Percentiles rank a stretch among this genome's conserved stretches.
Conservation (phyloP, 495 filamentous ascomycete genomes). For the Oidiodendron maius region DNA sequence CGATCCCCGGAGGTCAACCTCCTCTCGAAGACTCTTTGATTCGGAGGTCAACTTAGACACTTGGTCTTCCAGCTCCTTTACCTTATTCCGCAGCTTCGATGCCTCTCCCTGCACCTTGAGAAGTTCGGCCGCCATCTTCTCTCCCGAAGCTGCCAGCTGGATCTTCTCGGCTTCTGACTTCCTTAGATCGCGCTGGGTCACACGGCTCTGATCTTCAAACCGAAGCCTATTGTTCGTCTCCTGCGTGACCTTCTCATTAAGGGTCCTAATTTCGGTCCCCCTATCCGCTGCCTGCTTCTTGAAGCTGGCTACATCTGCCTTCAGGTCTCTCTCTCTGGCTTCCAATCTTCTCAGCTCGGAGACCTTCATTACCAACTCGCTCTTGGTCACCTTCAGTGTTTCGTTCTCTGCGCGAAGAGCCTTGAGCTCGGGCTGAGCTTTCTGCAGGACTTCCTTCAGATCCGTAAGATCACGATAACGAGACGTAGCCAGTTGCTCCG, state of each 20-base stretch:
- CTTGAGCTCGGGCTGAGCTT: conserved; percentile 78
- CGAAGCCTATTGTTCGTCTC: conserved; percentile 66
- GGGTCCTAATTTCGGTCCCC: conserved; percentile 66
- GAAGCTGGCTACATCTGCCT: conserved; percentile 60
- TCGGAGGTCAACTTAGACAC: conserved; percentile 58
- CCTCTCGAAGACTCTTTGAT: conserved; percentile 63
- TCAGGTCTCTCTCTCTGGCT: conserved; percentile 72
- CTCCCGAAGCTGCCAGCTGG: conserved; percentile 63
- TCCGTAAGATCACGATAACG: conserved; percentile 87
- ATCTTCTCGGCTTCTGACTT: conserved; percentile 71
- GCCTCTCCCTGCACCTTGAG: conserved; percentile 65
- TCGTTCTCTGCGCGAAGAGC: conserved; percentile 68
- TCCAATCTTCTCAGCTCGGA: conserved; percentile 70
- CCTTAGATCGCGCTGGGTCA: conserved; percentile 67
- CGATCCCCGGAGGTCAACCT: conserved; percentile 75
- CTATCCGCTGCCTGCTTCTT: conserved; percentile 65
- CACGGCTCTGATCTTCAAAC: conserved; percentile 68
- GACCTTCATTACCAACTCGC: conserved; percentile 62
- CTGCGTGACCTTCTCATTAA: conserved; percentile 70
- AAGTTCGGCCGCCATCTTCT: conserved; percentile 62
- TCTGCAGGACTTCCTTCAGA: conserved; percentile 69
- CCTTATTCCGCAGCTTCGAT: conserved; percentile 50
- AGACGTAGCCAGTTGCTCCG: conserved; percentile 75
- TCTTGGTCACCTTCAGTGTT: conserved; percentile 62
- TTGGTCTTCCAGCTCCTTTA: conserved; percentile 69